phyloP scores from a whole-genome alignment of 768 basidiomycete genomes.

The Albatrellus ellisii region DNA sequence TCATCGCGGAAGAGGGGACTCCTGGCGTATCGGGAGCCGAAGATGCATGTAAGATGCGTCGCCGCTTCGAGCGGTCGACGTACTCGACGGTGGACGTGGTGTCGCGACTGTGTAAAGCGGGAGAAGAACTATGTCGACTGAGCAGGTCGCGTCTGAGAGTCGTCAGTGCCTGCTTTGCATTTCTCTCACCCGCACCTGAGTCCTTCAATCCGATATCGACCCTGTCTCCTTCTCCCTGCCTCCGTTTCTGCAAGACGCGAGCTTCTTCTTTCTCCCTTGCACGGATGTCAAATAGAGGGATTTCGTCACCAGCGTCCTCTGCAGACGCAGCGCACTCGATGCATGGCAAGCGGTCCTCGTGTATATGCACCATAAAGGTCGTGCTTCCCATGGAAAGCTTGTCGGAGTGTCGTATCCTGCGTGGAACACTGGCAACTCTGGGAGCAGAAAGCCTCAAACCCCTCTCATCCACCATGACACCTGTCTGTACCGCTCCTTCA shows the following conservation, averaged over 20 bases:
- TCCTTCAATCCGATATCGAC: neutral
- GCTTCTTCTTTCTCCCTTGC: neutral
- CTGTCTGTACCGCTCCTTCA: neutral
- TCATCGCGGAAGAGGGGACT: slow-evolving; percentile 16
- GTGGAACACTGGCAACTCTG: slow-evolving; percentile 57
- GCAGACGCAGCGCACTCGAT: slow-evolving; percentile 39
- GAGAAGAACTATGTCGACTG: slow-evolving; percentile 26
- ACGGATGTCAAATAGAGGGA: slow-evolving; percentile 39
- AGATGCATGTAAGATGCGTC: slow-evolving; percentile 43
- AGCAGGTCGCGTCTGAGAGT: slow-evolving; percentile 54
- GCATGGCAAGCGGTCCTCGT: slow-evolving; percentile 49
- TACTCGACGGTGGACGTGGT: slow-evolving; percentile 24
- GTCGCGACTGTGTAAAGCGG: neutral
- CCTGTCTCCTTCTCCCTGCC: slow-evolving; percentile 16
- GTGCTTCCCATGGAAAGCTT: slow-evolving; percentile 56
- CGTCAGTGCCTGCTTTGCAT: slow-evolving; percentile 54
- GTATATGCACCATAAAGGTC: slow-evolving; percentile 57
- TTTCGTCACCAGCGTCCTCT: slow-evolving; percentile 28
- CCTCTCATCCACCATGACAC: neutral
- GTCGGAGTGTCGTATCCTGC: slow-evolving; percentile 50
- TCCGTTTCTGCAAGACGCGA: slow-evolving; percentile 12
- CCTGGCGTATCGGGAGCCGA: slow-evolving; percentile 43
- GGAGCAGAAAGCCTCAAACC: slow-evolving; percentile 36
- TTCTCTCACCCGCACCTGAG: slow-evolving; percentile 18
- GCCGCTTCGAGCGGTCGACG: slow-evolving; percentile 58